These are phyloP conservation scores for Magnolia officinalis DNA, from an alignment of 164 flowering plant genomes.

Conservation along the genomic window DNA sequence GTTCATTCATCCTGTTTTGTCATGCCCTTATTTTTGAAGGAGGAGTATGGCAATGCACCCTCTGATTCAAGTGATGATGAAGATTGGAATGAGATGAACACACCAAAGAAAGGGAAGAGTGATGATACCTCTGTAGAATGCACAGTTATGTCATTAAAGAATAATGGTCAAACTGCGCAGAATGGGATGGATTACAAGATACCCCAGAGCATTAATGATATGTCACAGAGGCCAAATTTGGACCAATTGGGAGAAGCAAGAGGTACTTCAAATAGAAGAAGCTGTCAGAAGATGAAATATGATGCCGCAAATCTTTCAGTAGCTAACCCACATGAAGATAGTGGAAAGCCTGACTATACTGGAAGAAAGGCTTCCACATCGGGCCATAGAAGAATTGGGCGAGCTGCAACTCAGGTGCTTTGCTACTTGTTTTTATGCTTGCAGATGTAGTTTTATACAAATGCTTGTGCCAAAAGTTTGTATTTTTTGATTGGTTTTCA, in stretches of 20 bases:
- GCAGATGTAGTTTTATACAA: not conserved
- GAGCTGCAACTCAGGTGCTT: slow-evolving; percentile 57
- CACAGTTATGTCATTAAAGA: slow-evolving; percentile 14
- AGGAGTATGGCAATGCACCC: slow-evolving; percentile 55
- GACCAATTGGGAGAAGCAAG: slow-evolving; percentile 11
- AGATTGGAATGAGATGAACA: slow-evolving; percentile 40
- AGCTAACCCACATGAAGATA: slow-evolving; percentile 14
- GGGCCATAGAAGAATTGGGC: slow-evolving; percentile 41
- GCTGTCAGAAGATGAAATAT: slow-evolving; percentile 22
- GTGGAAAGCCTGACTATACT: slow-evolving; percentile 22
- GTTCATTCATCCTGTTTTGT: not conserved
- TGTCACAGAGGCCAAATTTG: not conserved
- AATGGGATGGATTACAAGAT: not conserved
- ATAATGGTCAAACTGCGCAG: slow-evolving; percentile 12
- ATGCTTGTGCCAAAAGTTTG: not conserved
- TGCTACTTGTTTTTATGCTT: not conserved
- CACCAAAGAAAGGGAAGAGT: slow-evolving; percentile 31
- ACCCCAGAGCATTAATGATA: not conserved
- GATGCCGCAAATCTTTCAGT: slow-evolving; percentile 25
- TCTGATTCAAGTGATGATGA: slow-evolving; percentile 90
- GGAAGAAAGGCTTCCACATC: slow-evolving; percentile 23
- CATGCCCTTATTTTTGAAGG: slow-evolving; percentile 37
- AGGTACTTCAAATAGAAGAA: slow-evolving; percentile 21
- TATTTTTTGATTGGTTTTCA: not conserved
- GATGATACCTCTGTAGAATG: slow-evolving; percentile 12